Evolutionary conservation across 257 asterid genomes (phyloP).

Genomic region (Paraleonurus japonicus): DNA sequence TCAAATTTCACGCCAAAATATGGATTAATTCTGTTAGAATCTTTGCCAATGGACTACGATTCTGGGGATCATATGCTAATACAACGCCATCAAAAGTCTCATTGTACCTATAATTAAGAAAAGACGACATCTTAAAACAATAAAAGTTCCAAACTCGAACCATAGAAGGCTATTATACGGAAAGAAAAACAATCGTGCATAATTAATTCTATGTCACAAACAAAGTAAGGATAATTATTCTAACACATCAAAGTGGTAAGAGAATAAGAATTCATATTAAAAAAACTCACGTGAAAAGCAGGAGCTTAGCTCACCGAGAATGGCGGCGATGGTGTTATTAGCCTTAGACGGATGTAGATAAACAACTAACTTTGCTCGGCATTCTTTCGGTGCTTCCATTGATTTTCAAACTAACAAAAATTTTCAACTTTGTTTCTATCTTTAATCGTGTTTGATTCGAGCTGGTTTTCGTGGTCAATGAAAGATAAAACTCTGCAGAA

Average conservation of each 20-base stretch:
- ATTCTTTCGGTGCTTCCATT: constrained; percentile 69
- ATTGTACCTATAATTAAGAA: constrained; percentile 46
- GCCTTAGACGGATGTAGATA: constrained; percentile 69
- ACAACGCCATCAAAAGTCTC: constrained; percentile 81
- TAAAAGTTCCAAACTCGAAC: background rate
- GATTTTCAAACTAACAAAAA: background rate
- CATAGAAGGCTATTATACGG: background rate
- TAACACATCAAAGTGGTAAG: no score
- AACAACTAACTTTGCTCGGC: constrained; percentile 51
- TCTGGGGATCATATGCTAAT: constrained; percentile 62
- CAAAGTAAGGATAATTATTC: background rate
- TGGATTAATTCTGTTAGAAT: constrained; percentile 62
- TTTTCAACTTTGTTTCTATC: background rate
- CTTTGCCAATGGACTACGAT: constrained; percentile 46
- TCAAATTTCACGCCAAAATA: constrained; percentile 56
- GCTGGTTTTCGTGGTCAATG: background rate
- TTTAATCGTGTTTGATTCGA: background rate
- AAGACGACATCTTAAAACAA: background rate
- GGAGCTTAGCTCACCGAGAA: constrained; percentile 63
- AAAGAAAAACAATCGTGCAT: background rate
- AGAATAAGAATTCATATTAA: background rate
- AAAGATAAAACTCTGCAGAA: constrained; percentile 1
- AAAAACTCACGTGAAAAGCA: constrained; percentile 63
- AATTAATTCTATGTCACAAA: background rate
- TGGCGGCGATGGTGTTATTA: constrained; percentile 42